Conservation (phyloP, 768 basidiomycete genomes). For the Lanmaoa pseudosensibilis region DNA sequence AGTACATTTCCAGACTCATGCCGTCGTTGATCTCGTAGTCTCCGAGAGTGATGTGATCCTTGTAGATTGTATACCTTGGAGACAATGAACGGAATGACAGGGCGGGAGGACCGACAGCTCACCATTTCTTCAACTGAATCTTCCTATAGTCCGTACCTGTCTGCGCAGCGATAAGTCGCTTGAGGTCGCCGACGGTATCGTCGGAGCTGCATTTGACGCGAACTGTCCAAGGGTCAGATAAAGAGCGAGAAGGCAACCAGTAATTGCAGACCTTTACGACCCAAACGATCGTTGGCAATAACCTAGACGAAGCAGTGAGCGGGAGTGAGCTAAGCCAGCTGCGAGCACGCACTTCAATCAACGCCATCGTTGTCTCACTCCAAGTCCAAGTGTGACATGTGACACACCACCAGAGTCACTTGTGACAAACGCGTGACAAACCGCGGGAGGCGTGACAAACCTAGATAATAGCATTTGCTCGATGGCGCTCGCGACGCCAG, state of each 20-base stretch:
- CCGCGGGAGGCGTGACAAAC: conserved; percentile 9
- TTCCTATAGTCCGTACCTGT: conserved; percentile 83
- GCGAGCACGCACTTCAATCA: conserved; percentile 49
- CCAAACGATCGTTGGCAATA: conserved; percentile 94
- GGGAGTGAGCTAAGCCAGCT: neutral
- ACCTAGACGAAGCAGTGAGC: conserved; percentile 48
- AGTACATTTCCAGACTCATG: conserved; percentile 94
- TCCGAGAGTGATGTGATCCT: conserved; percentile 91
- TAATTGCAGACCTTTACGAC: conserved; percentile 73
- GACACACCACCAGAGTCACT: conserved; percentile 3
- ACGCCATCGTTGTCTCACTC: conserved; percentile 38
- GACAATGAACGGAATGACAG: neutral
- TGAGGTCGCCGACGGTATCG: conserved; percentile 96
- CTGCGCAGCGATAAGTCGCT: conserved; percentile 96
- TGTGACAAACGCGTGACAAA: conserved; percentile 26
- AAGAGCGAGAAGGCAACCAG: neutral
- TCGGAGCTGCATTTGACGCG: conserved; percentile 94
- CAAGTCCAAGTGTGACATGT: conserved; percentile 15
- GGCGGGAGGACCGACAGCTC: conserved; percentile 25
- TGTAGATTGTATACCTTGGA: conserved; percentile 88
- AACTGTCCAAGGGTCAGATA: conserved; percentile 48
- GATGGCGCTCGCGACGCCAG: conserved; percentile 34
- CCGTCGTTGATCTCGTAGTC: conserved; percentile 95
- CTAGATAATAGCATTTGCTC: neutral
- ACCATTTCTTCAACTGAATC: conserved; percentile 98